phyloP scores from a whole-genome alignment of 495 filamentous ascomycete species.

The Aspergillus conjunctus region DNA sequence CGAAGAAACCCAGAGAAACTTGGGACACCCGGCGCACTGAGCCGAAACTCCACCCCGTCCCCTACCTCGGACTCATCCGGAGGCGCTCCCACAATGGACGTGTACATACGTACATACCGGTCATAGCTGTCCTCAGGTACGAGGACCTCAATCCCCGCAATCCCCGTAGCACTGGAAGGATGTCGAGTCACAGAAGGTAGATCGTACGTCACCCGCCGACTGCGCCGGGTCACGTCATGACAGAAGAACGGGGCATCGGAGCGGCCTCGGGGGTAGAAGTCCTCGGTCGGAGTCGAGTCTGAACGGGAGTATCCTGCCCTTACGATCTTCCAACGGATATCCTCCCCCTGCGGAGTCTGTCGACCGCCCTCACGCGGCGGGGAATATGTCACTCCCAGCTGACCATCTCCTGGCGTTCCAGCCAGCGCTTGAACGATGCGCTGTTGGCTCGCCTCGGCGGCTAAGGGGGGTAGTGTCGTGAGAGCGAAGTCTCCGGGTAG shows the following conservation, averaged over 20 bases:
- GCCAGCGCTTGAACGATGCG: constrained; percentile 8
- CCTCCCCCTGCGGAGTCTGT: constrained; percentile 10
- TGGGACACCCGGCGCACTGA: constrained; percentile 8
- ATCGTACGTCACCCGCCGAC: constrained; percentile 12
- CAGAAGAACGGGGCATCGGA: constrained; percentile 22
- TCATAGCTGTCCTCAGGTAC: constrained; percentile 10
- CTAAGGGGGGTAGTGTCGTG: constrained; percentile 8
- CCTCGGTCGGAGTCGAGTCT: constrained; percentile 9
- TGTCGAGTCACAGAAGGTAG: constrained; percentile 9
- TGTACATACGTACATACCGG: constrained; percentile 8
- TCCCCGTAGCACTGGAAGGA: constrained; percentile 18
- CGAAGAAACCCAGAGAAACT: constrained; percentile 7
- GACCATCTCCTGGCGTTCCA: not conserved
- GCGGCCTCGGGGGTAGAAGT: constrained; percentile 16
- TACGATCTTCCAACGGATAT: constrained; percentile 18
- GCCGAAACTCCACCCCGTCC: constrained; percentile 5
- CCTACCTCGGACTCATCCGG: constrained; percentile 1
- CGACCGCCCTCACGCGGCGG: constrained; percentile 16
- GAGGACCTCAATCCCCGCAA: constrained; percentile 14
- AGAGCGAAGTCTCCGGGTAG: constrained; percentile 19
- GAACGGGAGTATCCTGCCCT: constrained; percentile 10
- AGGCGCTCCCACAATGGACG: constrained; percentile 9
- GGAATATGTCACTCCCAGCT: constrained; percentile 12
- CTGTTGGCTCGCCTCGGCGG: constrained; percentile 13
- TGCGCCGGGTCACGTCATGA: constrained; percentile 18